Base-by-base conservation (phyloP, 2,329 filamentous ascomycete genomes). In the Talaromyces funiculosus region DNA sequence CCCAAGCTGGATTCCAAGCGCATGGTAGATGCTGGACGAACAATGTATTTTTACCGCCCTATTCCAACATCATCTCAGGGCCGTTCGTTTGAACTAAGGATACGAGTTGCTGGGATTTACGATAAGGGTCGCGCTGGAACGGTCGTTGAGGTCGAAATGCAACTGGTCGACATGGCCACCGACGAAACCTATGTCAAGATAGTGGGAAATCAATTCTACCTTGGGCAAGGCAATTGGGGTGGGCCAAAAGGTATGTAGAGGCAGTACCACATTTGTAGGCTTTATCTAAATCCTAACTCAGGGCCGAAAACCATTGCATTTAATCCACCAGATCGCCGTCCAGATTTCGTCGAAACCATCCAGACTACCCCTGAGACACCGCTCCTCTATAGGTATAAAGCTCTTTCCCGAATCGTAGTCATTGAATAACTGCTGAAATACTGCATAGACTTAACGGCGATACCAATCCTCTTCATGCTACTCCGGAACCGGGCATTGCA, bases 391-490 rank as follows among this genome's bases (percentile, higher is more conserved):
- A 68, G 35, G 35, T 78, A 1, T 61, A 45, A 16, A 45, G 38
- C 29, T 12, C 9, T 9, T 14, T 55, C 4, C 47, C 45, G 26
- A 20, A 59, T 38, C 62, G 57, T 26, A 26, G 16, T 22, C 37
- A 64, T 62, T 20, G 31, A 33, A 3, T 37, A 49, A 20, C 24
- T 20, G n/a, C 43, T 49, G 10, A 49, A 45, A 20, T 60, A 26
- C 26, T 38, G 35, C 35, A 38, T 38, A 38, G 68, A n/a, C 67
- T 81, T 9, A 80, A 77, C 63, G 79, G 80, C 0, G 79, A 81
- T 61, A 81, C 80, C 65, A 81, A 81, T 62, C 79, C 80, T 6
- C 69, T 80, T 49, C 78, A 80, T 64, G 78, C 73, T 1, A 75
- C 77, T 55, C 76, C 77, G n/a, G 72, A 68, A 16, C 77, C 77